Conservation (phyloP, 202 grass and related monocot genomes). For the Dendrocalamus latiflorus region DNA sequence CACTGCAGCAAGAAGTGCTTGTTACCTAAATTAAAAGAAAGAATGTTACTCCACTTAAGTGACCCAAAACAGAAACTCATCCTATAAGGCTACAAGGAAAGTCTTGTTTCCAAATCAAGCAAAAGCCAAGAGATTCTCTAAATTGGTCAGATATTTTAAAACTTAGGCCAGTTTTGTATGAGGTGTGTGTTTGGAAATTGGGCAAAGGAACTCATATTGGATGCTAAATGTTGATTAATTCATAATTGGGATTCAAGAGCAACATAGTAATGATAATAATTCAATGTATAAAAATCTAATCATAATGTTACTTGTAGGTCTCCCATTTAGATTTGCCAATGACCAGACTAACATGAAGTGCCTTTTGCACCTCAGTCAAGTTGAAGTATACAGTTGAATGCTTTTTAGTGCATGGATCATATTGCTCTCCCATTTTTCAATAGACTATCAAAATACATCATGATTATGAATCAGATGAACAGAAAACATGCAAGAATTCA, state of each 20-base stretch:
- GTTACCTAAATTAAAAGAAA: no score
- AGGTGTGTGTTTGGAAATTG: no score
- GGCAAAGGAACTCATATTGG: background rate
- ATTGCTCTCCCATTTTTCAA: constrained; percentile 66
- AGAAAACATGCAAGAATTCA: constrained; percentile 1
- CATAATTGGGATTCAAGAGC: background rate
- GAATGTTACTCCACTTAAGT: no score
- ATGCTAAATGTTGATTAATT: background rate
- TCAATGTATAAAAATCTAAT: background rate
- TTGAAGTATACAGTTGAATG: constrained; percentile 98
- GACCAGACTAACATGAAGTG: constrained; percentile 79
- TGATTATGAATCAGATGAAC: constrained; percentile 21
- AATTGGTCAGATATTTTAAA: no score
- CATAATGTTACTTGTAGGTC: constrained; percentile 77
- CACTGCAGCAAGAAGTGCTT: no score
- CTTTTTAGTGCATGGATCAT: constrained; percentile 92
- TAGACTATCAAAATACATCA: constrained; percentile 53
- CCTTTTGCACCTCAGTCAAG: constrained; percentile 79
- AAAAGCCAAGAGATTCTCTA: no score
- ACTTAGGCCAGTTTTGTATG: no score
- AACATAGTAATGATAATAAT: background rate
- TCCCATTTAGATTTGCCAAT: constrained; percentile 76
- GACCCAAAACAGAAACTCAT: no score
- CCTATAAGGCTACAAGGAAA: no score
- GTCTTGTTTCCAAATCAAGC: no score